phyloP scores from a whole-genome alignment of 2,329 filamentous ascomycete genomes.

The Epichloe hybrida region DNA sequence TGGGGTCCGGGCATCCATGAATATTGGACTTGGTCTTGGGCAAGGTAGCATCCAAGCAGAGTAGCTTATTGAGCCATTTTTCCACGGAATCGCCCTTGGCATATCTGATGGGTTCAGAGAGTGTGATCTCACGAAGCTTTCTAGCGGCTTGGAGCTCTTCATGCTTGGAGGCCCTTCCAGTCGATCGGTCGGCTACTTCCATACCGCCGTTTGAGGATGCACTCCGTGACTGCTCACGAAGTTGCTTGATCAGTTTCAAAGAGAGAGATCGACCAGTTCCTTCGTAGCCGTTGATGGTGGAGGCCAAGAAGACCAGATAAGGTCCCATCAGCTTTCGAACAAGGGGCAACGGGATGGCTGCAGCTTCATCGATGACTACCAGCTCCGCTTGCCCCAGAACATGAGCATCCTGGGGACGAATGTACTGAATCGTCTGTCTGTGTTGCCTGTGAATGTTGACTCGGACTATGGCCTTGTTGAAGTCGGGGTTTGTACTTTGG shows the following conservation, averaged over 20 bases:
- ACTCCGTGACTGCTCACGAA: slow-evolving; percentile 79
- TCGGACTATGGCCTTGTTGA: slow-evolving; percentile 96
- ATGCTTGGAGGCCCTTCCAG: slow-evolving; percentile 57
- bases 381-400: slow-evolving; percentile 90
- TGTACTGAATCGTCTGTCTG: slow-evolving; percentile 96
- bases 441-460: slow-evolving; percentile 94
- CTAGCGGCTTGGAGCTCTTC: slow-evolving; percentile 53
- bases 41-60: slow-evolving; percentile 86
- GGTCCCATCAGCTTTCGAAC: slow-evolving; percentile 92
- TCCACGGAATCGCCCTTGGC: slow-evolving; percentile 82
- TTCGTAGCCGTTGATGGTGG: slow-evolving; percentile 97
- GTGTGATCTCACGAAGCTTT: slow-evolving; percentile 78
- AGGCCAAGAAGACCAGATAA: slow-evolving; percentile 98
- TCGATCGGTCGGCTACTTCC: slow-evolving; percentile 63
- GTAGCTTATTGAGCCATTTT: slow-evolving; percentile 87
- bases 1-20: slow-evolving; percentile 78
- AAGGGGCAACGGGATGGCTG: slow-evolving; percentile 84
- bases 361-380: slow-evolving; percentile 92
- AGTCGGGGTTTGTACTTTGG: slow-evolving; percentile 94
- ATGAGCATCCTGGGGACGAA: slow-evolving; percentile 90
- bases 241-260: slow-evolving; percentile 90
- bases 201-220: slow-evolving; percentile 41
- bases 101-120: slow-evolving; percentile 91
- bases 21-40: slow-evolving; percentile 60
- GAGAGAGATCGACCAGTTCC: slow-evolving; percentile 91